Percentiles rank a stretch among this genome's conserved stretches.
phyloP scores from a whole-genome alignment of 2,329 filamentous ascomycete genomes.

The Fusarium heterosporum region DNA sequence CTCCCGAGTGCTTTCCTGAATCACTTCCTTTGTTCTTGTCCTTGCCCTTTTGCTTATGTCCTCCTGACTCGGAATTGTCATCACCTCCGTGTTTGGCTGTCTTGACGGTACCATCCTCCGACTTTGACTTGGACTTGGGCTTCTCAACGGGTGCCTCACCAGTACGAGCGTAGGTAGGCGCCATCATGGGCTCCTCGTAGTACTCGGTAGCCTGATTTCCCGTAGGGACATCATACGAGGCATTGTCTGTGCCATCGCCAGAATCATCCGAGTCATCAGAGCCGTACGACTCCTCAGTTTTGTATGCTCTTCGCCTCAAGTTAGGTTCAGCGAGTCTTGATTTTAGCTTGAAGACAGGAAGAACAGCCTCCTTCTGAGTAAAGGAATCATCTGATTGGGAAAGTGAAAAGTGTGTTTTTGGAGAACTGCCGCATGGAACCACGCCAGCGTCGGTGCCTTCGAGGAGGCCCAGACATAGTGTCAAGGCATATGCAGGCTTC shows the following conservation, averaged over 20 bases:
- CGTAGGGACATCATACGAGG: not conserved
- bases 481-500: slow-evolving; percentile 13
- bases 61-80: not conserved
- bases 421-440: not conserved
- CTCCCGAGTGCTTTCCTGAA: not conserved
- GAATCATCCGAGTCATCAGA: not conserved
- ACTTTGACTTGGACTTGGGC: slow-evolving; percentile 4
- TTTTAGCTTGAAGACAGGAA: slow-evolving; percentile 3
- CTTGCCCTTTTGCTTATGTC: slow-evolving; percentile 10
- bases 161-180: not conserved
- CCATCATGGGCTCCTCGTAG: slow-evolving; percentile 19
- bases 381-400: not conserved
- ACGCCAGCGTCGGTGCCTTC: slow-evolving; percentile 10
- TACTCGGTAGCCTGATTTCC: not conserved
- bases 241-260: not conserved
- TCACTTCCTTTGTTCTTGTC: not conserved
- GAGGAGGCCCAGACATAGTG: slow-evolving; percentile 9
- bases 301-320: not conserved
- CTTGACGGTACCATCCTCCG: not conserved
- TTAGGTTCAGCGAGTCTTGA: not conserved
- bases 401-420: slow-evolving; percentile 14
- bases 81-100: not conserved
- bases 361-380: not conserved
- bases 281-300: not conserved
- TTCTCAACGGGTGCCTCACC: not conserved